A percentile compares a stretch with the other conserved stretches of the same genome.
Evolutionary conservation across 2,329 filamentous ascomycete genomes (phyloP).

Genomic region (Botryotinia convoluta): DNA sequence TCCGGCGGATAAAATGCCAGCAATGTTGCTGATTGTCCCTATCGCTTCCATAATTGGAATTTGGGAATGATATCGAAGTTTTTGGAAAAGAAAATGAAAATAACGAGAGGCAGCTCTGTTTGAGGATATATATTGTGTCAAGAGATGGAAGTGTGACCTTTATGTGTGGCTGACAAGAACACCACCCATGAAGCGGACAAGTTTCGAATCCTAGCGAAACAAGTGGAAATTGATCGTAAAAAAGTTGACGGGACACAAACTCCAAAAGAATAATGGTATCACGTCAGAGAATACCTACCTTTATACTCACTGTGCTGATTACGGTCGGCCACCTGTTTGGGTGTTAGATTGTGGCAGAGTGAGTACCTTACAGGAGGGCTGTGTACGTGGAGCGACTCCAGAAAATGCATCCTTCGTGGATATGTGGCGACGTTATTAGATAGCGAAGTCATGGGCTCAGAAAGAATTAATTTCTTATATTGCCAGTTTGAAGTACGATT

Average conservation of each 20-base stretch:
- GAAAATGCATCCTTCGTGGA: neutral
- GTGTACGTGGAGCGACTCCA: neutral
- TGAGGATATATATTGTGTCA: neutral
- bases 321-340: neutral
- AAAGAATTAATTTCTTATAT: neutral
- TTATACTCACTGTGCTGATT: neutral
- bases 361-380: conserved; percentile 9
- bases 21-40: conserved; percentile 17
- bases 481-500: neutral
- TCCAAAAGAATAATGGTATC: neutral
- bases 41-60: conserved; percentile 10
- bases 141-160: neutral
- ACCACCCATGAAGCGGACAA: neutral
- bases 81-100: neutral
- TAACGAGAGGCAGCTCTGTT: neutral
- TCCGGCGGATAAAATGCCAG: conserved; percentile 14
- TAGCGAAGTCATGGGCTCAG: neutral
- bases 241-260: neutral
- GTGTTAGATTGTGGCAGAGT: conserved; percentile 5
- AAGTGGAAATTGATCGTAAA: neutral
- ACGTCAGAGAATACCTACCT: neutral
- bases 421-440: neutral
- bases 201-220: conserved; percentile 6
- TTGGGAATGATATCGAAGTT: neutral
- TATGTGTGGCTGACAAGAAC: neutral